A percentile compares a stretch with the other conserved stretches of the same genome.
Conservation (phyloP, 805 yeast species). For the Tetrapisispora fleetii region DNA sequence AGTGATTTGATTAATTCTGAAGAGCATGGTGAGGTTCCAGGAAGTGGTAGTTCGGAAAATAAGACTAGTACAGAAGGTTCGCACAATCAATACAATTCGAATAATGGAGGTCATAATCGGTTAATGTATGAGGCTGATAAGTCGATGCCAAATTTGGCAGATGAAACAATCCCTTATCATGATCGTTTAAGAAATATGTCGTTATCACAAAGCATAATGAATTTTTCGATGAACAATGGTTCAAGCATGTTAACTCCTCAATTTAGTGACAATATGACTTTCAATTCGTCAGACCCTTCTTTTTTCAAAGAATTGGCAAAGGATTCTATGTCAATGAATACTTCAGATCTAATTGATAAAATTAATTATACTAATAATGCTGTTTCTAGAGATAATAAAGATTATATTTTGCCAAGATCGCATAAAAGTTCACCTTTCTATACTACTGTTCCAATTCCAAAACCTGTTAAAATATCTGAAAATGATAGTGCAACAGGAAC, state of each 20-base stretch:
- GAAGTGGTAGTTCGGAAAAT: background rate
- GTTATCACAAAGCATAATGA: background rate
- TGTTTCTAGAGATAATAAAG: background rate
- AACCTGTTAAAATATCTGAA: slow-evolving; percentile 13
- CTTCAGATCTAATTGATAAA: background rate
- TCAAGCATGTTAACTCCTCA: background rate
- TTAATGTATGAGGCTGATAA: background rate
- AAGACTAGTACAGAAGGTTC: background rate
- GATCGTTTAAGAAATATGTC: background rate
- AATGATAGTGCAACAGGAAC: background rate
- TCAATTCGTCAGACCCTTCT: background rate
- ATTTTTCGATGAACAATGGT: background rate
- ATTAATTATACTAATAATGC: background rate
- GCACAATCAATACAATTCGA: background rate
- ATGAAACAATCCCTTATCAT: background rate
- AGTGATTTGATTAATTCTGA: background rate
- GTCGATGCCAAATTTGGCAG: background rate
- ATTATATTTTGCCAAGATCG: slow-evolving; percentile 2
- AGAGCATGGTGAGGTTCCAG: background rate
- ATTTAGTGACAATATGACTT: background rate
- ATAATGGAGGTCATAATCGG: background rate
- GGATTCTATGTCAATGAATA: background rate
- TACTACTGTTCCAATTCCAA: slow-evolving; percentile 28
- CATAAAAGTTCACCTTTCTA: slow-evolving; percentile 23
- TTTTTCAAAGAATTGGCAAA: background rate